Percentiles rank a stretch among this genome's conserved stretches.
Conservation (phyloP, 2,329 filamentous ascomycete genomes). For the Aspergillus sp. region DNA sequence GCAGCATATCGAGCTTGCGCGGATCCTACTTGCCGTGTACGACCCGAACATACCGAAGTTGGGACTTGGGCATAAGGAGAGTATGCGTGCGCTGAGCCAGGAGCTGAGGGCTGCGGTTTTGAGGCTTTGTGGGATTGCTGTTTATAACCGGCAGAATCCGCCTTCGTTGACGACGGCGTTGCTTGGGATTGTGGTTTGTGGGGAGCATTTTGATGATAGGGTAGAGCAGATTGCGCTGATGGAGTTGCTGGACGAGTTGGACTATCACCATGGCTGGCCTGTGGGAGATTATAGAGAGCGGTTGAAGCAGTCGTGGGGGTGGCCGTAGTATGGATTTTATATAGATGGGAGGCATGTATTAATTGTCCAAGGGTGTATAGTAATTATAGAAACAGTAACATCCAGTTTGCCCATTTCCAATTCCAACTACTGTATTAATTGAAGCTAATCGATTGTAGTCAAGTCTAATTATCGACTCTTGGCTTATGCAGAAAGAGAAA, state of each 20-base stretch:
- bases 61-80: conserved; percentile 8
- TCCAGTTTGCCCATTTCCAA: too few species aligned
- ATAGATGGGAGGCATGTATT: too few species aligned
- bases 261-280: neutral
- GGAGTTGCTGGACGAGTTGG: neutral
- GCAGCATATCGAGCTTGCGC: conserved; percentile 59
- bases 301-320: neutral
- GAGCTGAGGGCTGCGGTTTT: neutral
- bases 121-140: neutral
- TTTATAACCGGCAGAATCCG: conserved; percentile 1
- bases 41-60: conserved; percentile 43
- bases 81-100: neutral
- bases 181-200: conserved; percentile 1
- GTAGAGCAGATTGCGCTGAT: neutral
- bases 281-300: neutral
- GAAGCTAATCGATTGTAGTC: too few species aligned
- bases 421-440: too few species aligned
- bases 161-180: conserved; percentile 5
- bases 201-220: neutral
- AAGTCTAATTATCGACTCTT: too few species aligned
- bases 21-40: conserved; percentile 57
- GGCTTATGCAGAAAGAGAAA: too few species aligned
- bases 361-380: too few species aligned
- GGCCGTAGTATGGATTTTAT: too few species aligned
- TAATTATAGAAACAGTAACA: too few species aligned